phyloP scores from a whole-genome alignment of 2,329 filamentous ascomycete genomes.

The Trichophaea hybrida region DNA sequence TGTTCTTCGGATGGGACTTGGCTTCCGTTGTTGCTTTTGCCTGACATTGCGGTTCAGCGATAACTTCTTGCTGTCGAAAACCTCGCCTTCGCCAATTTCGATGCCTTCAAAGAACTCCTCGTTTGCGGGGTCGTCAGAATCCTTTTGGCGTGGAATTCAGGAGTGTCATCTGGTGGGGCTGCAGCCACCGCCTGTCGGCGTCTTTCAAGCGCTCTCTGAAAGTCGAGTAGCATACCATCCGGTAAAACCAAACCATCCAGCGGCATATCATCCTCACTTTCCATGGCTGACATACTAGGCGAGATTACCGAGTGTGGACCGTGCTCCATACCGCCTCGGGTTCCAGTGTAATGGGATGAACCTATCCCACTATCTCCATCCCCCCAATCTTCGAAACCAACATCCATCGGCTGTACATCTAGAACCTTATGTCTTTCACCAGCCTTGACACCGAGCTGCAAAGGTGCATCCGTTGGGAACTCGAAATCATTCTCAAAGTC shows the following conservation, averaged over 20 bases:
- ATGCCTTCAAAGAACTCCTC: conserved; percentile 79
- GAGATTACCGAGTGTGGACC: conserved; percentile 79
- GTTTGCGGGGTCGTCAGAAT: conserved; percentile 31
- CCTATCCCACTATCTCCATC: conserved; percentile 66
- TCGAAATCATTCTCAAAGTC: conserved; percentile 62
- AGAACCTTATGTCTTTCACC: conserved; percentile 50
- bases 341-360: conserved; percentile 68
- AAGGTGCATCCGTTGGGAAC: conserved; percentile 50
- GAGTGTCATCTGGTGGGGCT: neutral
- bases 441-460: conserved; percentile 50
- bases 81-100: conserved; percentile 61
- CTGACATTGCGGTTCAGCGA: conserved; percentile 86
- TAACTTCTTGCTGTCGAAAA: conserved; percentile 65
- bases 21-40: conserved; percentile 54
- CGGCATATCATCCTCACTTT: conserved; percentile 65
- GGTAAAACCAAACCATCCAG: conserved; percentile 82
- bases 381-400: conserved; percentile 76
- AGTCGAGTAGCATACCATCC: conserved; percentile 59
- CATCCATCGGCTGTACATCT: conserved; percentile 43
- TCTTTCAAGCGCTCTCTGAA: conserved; percentile 35
- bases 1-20: conserved; percentile 58
- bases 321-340: conserved; percentile 44
- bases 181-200: conserved; percentile 27
- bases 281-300: conserved; percentile 82
- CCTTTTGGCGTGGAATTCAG: neutral